Conservation (phyloP, 352 stramenopile species). For the Pythium utonaiense region DNA sequence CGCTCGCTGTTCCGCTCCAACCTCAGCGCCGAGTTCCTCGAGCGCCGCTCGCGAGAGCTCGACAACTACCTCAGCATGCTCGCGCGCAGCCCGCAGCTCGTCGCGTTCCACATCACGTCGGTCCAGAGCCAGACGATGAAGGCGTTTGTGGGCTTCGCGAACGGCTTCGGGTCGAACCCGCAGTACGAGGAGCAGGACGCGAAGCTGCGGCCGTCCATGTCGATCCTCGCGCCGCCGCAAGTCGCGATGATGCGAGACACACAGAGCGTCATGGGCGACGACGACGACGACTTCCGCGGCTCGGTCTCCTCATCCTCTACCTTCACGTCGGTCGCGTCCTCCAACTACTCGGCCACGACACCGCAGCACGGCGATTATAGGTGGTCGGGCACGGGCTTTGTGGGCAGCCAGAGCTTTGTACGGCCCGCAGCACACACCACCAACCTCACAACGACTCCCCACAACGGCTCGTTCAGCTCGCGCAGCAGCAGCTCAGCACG, state of each 20-base stretch:
- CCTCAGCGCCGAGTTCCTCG: constrained; percentile 63
- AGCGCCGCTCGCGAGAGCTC: constrained; percentile 55
- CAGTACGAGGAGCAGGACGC: constrained; percentile 63
- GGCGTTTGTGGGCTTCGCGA: constrained; percentile 69
- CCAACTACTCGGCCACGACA: constrained; percentile 26
- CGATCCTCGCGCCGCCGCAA: constrained; percentile 49
- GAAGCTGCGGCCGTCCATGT: constrained; percentile 55
- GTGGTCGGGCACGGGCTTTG: constrained; percentile 79
- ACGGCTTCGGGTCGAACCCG: constrained; percentile 71
- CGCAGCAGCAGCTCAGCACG: constrained; percentile 24
- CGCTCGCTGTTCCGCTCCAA: constrained; percentile 64
- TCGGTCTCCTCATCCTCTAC: constrained; percentile 68
- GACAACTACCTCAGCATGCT: constrained; percentile 76
- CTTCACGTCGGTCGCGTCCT: constrained; percentile 52
- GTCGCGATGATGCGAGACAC: constrained; percentile 41
- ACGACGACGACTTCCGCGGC: constrained; percentile 69
- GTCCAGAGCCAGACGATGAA: constrained; percentile 79
- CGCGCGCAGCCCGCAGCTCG: constrained; percentile 50
- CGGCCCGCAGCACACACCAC: constrained; percentile 30
- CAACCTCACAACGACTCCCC: constrained; percentile 15
- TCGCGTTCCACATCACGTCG: constrained; percentile 71
- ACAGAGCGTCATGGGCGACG: constrained; percentile 67
- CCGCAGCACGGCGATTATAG: constrained; percentile 52
- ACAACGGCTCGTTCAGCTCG: constrained; percentile 29
- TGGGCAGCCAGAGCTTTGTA: constrained; percentile 59